A percentile compares a stretch with the other conserved stretches of the same genome.
Conservation (phyloP, 2,329 filamentous ascomycete genomes). For the Colletotrichum costaricense region DNA sequence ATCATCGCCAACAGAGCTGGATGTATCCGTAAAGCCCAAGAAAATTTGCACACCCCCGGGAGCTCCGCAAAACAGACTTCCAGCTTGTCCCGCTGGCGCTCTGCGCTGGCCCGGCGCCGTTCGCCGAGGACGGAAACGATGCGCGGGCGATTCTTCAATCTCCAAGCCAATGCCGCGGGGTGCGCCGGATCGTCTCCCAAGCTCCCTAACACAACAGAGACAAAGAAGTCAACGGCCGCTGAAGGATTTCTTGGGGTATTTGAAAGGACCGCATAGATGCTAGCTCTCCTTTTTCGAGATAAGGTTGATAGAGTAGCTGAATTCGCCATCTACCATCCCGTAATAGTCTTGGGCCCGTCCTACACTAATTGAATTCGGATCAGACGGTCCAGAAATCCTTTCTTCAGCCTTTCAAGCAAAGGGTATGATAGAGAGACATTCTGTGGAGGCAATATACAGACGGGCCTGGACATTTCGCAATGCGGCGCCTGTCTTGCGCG, state of each 20-base stretch:
- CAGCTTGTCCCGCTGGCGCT: conserved; percentile 1
- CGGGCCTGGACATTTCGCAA: neutral
- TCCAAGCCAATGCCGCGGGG: conserved; percentile 9
- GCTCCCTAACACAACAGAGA: neutral
- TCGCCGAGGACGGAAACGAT: conserved; percentile 18
- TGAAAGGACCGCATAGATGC: neutral
- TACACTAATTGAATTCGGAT: neutral
- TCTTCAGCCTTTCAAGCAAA: neutral
- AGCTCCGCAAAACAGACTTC: conserved; percentile 26
- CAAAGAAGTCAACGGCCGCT: neutral
- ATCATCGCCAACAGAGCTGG: neutral
- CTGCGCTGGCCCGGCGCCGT: neutral
- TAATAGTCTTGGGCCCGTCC: neutral
- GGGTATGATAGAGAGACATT: neutral
- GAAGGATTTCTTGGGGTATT: neutral
- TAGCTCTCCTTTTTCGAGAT: neutral
- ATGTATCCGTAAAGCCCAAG: neutral
- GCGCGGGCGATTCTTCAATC: conserved; percentile 6
- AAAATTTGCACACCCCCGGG: neutral
- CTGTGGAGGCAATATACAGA: neutral
- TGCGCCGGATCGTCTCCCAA: conserved; percentile 7
- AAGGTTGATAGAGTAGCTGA: neutral
- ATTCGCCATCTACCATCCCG: neutral
- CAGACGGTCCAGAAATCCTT: neutral
- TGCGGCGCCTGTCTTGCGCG: neutral